Conservation (phyloP, 306 rosid species). For the Sindora glabra region DNA sequence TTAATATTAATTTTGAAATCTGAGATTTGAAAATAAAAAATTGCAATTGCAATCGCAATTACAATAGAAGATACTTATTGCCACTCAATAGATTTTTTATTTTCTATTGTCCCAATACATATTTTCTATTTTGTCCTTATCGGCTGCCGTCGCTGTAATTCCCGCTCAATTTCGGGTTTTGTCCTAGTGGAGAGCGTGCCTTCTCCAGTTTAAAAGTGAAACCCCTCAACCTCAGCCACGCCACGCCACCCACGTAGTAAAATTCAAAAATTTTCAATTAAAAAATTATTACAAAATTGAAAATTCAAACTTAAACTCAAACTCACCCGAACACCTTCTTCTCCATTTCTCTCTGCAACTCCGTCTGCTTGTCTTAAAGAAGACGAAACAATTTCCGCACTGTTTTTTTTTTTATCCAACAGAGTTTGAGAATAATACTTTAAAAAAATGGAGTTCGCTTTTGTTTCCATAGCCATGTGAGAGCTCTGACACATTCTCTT, state of each 20-base stretch:
- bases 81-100: too few species aligned
- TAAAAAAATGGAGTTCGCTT: slow-evolving; percentile 39
- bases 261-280: slow-evolving; percentile 13
- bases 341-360: slow-evolving; percentile 44
- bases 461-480: slow-evolving; percentile 72
- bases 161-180: slow-evolving; percentile 66
- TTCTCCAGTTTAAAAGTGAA: slow-evolving; percentile 38
- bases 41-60: too few species aligned
- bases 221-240: neutral
- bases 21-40: too few species aligned
- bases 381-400: slow-evolving; percentile 72
- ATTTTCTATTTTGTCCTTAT: slow-evolving; percentile 4
- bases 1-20: too few species aligned
- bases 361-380: slow-evolving; percentile 59
- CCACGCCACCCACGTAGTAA: slow-evolving; percentile 38
- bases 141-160: slow-evolving; percentile 54
- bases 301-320: slow-evolving; percentile 21
- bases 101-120: too few species aligned
- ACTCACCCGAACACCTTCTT: slow-evolving; percentile 14
- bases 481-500: slow-evolving; percentile 67
- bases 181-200: slow-evolving; percentile 33
- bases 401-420: slow-evolving; percentile 3
- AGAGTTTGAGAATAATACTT: slow-evolving; percentile 18
- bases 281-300: neutral
- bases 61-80: too few species aligned